These are phyloP conservation scores for Zygoascus hellenicus DNA, from an alignment of 1,139 yeast genomes.

Conservation along the genomic window DNA sequence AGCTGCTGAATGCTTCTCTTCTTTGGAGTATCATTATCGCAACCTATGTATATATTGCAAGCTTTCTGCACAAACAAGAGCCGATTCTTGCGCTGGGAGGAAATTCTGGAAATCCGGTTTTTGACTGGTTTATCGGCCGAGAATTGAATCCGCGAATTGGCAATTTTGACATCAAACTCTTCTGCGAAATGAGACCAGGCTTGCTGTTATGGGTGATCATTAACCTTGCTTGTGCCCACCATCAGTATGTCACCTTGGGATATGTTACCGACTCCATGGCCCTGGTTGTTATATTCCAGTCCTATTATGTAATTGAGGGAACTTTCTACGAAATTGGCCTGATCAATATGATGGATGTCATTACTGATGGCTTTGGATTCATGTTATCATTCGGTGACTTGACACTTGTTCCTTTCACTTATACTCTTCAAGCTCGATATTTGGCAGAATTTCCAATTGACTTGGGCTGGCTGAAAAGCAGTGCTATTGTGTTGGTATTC, in stretches of 20 bases:
- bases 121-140: conserved; percentile 97
- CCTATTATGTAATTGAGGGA: conserved; percentile 84
- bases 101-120: conserved; percentile 66
- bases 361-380: conserved; percentile 95
- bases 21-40: conserved; percentile 62
- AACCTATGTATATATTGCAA: conserved; percentile 54
- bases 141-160: conserved; percentile 92
- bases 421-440: conserved; percentile 79
- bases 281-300: conserved; percentile 63
- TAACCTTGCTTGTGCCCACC: conserved; percentile 73
- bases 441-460: conserved; percentile 59
- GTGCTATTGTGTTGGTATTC: conserved; percentile 41
- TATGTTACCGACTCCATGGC: conserved; percentile 65
- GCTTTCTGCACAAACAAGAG: conserved; percentile 61
- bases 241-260: conserved; percentile 63
- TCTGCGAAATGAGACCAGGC: conserved; percentile 94
- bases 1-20: conserved; percentile 57
- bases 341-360: conserved; percentile 89
- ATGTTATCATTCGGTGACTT: conserved; percentile 95
- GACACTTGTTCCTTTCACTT: conserved; percentile 90
- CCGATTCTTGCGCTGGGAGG: conserved; percentile 81
- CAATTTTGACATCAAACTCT: conserved; percentile 77
- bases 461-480: conserved; percentile 43
- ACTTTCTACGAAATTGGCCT: conserved; percentile 86
- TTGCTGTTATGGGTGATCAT: conserved; percentile 78